These are phyloP conservation scores for Lentinus tigrinus DNA, from an alignment of 768 basidiomycete genomes.

Conservation along the genomic window DNA sequence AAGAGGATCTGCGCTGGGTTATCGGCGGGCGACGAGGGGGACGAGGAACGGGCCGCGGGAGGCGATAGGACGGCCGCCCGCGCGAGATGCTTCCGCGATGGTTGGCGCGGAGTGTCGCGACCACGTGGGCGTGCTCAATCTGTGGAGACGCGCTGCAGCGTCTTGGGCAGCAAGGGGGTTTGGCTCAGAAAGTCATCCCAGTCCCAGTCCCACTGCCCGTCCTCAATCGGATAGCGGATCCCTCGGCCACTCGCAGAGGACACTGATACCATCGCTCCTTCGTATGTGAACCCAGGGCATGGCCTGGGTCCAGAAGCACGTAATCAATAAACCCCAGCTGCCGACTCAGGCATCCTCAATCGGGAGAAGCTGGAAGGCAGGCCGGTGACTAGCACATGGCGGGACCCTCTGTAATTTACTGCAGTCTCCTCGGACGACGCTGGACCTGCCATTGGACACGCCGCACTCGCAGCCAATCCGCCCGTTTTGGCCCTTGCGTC, in stretches of 20 bases:
- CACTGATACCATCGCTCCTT: neutral
- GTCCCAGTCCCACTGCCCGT: neutral
- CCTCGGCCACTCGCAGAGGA: neutral
- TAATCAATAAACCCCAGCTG: neutral
- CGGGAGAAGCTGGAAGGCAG: no score
- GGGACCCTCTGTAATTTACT: no score
- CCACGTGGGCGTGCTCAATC: slow-evolving; percentile 5
- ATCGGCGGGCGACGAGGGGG: neutral
- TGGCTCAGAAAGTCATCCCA: neutral
- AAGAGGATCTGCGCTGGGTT: neutral
- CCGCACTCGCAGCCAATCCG: no score
- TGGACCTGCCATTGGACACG: no score
- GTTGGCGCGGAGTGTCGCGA: slow-evolving; percentile 5
- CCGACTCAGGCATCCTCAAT: neutral
- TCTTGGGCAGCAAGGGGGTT: neutral
- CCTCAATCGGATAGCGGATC: slow-evolving; percentile 10
- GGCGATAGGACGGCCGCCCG: no score
- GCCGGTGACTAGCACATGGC: no score
- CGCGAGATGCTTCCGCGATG: neutral
- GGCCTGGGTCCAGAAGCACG: neutral
- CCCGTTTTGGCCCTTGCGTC: no score
- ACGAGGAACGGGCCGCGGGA: neutral
- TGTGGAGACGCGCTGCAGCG: neutral
- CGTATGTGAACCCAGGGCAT: neutral
- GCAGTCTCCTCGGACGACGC: no score